Evolutionary conservation across 1,139 yeast species (phyloP).

Genomic region (Taiozyma sp.): DNA sequence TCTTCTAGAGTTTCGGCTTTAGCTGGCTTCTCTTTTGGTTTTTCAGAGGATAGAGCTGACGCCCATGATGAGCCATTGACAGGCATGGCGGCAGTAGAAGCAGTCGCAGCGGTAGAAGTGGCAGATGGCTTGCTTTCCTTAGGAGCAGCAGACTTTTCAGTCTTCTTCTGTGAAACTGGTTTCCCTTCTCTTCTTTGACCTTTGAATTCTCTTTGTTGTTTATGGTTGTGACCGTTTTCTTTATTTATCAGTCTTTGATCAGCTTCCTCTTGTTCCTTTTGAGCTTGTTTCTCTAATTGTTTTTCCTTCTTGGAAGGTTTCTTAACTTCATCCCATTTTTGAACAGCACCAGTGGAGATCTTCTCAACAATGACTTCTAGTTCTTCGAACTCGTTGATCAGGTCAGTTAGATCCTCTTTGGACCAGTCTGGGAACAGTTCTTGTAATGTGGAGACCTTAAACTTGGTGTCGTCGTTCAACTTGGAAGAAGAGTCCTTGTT

Average conservation of each 20-base stretch:
- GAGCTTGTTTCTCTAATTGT: constrained; percentile 25
- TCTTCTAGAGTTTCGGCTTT: background rate
- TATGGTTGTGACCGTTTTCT: constrained; percentile 12
- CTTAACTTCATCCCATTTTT: constrained; percentile 61
- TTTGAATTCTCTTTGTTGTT: constrained; percentile 9
- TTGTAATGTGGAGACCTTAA: constrained; percentile 54
- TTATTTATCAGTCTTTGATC: constrained; percentile 17
- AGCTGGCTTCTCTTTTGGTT: constrained; percentile 19
- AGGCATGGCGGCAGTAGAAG: constrained; percentile 24
- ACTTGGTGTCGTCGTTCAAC: constrained; percentile 37
- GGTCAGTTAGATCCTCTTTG: constrained; percentile 72
- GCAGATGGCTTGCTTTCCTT: constrained; percentile 14
- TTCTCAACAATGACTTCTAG: constrained; percentile 79
- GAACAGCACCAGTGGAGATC: constrained; percentile 74
- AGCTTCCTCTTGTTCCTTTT: constrained; percentile 31
- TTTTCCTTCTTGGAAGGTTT: constrained; percentile 45
- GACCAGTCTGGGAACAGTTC: constrained; percentile 98
- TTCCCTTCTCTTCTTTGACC: constrained; percentile 3
- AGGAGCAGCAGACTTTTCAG: constrained; percentile 7
- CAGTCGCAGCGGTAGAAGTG: constrained; percentile 18
- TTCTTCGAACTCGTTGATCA: constrained; percentile 73
- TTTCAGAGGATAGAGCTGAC: constrained; percentile 28
- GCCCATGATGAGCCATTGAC: constrained; percentile 27
- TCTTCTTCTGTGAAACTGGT: constrained; percentile 2
- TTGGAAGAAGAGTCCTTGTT: constrained; percentile 24